Evolutionary conservation across 2,329 filamentous ascomycete species (phyloP).

Genomic region (Orbilia brochopaga): DNA sequence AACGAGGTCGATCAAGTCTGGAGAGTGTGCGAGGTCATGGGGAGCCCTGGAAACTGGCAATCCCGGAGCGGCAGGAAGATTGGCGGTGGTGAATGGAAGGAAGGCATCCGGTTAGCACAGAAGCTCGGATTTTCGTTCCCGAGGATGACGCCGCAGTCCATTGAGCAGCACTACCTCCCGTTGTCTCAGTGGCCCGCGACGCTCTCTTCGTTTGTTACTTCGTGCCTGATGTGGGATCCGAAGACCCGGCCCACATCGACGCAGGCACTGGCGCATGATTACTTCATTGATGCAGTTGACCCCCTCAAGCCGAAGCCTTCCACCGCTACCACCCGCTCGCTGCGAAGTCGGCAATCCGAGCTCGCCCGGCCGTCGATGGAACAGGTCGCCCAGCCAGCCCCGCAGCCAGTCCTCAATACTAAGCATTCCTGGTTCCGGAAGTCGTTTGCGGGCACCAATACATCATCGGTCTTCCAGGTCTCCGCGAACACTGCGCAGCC

Average conservation of each 20-base stretch:
- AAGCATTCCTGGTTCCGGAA: conserved; percentile 98
- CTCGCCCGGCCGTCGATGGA: conserved; percentile 72
- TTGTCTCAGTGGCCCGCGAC: conserved; percentile 88
- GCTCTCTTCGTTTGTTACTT: conserved; percentile 91
- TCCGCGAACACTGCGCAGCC: conserved; percentile 48
- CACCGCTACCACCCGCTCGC: conserved; percentile 76
- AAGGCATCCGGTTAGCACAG: conserved; percentile 87
- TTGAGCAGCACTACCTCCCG: conserved; percentile 64
- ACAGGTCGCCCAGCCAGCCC: conserved; percentile 61
- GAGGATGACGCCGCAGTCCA: conserved; percentile 63
- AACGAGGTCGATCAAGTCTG: conserved; percentile 99
- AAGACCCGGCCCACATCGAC: conserved; percentile 87
- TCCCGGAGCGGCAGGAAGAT: conserved; percentile 86
- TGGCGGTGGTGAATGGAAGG: conserved; percentile 96
- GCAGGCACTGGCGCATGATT: conserved; percentile 94
- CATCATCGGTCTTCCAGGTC: conserved; percentile 53
- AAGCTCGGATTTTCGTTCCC: conserved; percentile 99
- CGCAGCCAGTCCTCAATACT: conserved; percentile 64
- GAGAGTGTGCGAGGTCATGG: conserved; percentile 99
- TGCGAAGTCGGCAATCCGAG: conserved; percentile 80
- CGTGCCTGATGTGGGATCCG: conserved; percentile 99
- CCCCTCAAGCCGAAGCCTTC: conserved; percentile 84
- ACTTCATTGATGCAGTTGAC: conserved; percentile 90
- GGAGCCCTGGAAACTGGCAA: conserved; percentile 97
- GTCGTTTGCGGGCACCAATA: conserved; percentile 74